Percentiles rank a stretch among this genome's conserved stretches.
Evolutionary conservation across 495 filamentous ascomycete species (phyloP).

Genomic region (Hypoxylon intermedium): DNA sequence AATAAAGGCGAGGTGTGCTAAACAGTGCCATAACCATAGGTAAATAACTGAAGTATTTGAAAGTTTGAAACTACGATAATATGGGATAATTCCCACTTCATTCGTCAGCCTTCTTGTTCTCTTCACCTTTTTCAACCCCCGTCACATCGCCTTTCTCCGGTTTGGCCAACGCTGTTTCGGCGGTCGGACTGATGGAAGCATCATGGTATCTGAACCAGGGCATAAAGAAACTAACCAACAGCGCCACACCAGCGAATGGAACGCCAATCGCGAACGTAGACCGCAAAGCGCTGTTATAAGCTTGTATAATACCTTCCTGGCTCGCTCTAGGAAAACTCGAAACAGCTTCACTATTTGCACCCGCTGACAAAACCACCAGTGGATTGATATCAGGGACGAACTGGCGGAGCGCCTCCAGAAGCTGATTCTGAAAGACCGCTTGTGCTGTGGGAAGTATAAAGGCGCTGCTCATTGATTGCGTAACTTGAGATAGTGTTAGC

Average conservation of each 20-base stretch:
- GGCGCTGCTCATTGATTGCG: conserved; percentile 10
- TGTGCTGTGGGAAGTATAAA: conserved; percentile 11
- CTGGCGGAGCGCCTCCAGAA: conserved; percentile 2
- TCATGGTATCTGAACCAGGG: conserved; percentile 11
- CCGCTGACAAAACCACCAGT: conserved; percentile 6
- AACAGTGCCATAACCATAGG: no score
- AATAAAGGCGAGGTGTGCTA: no score
- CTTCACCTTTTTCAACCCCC: neutral
- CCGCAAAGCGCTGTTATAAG: neutral
- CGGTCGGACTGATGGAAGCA: neutral
- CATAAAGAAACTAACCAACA: conserved; percentile 11
- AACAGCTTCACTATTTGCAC: conserved; percentile 12
- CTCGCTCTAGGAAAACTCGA: conserved; percentile 1
- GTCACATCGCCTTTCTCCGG: neutral
- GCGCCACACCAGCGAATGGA: conserved; percentile 8
- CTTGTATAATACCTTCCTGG: conserved; percentile 1
- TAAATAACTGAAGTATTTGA: no score
- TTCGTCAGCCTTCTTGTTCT: neutral
- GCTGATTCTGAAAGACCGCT: conserved; percentile 9
- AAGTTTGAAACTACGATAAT: no score
- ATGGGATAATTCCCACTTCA: neutral
- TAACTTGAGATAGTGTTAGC: neutral
- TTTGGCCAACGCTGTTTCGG: neutral
- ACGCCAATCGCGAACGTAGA: conserved; percentile 3
- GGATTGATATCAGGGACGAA: conserved; percentile 9